phyloP scores from a whole-genome alignment of 192 early-diverging fungal genomes.

The Coemansia sp. region DNA sequence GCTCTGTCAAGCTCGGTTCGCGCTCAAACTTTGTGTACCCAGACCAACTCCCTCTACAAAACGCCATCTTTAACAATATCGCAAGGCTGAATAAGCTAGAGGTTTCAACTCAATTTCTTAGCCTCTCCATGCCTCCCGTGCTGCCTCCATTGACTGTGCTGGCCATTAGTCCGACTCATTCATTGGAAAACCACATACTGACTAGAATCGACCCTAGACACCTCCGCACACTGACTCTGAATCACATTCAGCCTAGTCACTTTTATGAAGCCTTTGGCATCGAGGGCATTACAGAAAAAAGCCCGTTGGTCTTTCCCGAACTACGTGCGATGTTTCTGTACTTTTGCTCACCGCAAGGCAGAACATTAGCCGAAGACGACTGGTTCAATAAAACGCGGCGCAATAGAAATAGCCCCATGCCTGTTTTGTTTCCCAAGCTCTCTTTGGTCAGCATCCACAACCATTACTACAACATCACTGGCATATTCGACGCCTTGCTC shows the following conservation, averaged over 20 bases:
- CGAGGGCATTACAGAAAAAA: too few relatives aligned
- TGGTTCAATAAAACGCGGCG: not conserved
- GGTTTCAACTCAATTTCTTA: not conserved
- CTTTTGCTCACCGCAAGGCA: not conserved
- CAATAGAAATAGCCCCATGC: too few relatives aligned
- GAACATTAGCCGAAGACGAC: not conserved
- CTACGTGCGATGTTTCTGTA: not conserved
- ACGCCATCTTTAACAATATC: not conserved
- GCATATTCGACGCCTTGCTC: not conserved
- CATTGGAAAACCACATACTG: not conserved
- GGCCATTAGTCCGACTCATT: not conserved
- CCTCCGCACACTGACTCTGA: not conserved
- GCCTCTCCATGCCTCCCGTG: slow-evolving; percentile 2
- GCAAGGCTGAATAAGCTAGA: not conserved
- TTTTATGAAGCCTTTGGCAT: not conserved
- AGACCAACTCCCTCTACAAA: not conserved
- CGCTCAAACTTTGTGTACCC: not conserved
- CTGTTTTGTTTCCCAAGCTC: not conserved
- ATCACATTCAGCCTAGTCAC: not conserved
- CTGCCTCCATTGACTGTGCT: slow-evolving; percentile 1
- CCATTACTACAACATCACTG: slow-evolving; percentile 2
- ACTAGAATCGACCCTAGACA: not conserved
- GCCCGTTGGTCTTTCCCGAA: not conserved
- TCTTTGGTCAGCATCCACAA: not conserved
- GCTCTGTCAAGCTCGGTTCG: not conserved